phyloP scores from a whole-genome alignment of 2,329 filamentous ascomycete species.

The Neoascochyta sp. region DNA sequence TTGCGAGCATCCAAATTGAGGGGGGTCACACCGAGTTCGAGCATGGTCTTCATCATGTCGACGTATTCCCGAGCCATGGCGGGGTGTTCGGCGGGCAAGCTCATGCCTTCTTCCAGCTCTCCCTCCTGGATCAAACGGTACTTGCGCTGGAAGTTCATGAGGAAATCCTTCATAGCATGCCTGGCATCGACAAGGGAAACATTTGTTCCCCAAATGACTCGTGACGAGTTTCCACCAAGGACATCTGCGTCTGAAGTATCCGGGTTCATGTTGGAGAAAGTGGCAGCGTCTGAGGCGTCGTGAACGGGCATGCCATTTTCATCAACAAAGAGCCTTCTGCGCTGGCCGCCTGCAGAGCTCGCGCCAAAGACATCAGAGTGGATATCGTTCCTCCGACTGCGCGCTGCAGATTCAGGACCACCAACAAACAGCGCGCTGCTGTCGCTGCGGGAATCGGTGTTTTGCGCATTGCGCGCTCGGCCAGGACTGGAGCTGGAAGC shows the following conservation, averaged over 20 bases:
- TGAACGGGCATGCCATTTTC: slow-evolving; percentile 59
- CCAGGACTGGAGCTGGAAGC: slow-evolving; percentile 84
- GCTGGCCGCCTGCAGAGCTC: slow-evolving; percentile 44
- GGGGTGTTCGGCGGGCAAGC: slow-evolving; percentile 61
- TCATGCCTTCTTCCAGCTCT: slow-evolving; percentile 68
- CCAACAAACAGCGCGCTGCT: slow-evolving; percentile 84
- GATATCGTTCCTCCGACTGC: slow-evolving; percentile 77
- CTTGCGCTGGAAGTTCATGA: slow-evolving; percentile 87
- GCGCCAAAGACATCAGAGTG: slow-evolving; percentile 64
- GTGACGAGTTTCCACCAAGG: slow-evolving; percentile 75
- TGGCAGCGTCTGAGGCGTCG: slow-evolving; percentile 55
- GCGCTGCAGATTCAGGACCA: slow-evolving; percentile 53
- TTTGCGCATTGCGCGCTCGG: slow-evolving; percentile 55
- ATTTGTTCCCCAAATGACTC: slow-evolving; percentile 95
- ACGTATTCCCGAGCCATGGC: slow-evolving; percentile 79
- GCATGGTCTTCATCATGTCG: slow-evolving; percentile 84
- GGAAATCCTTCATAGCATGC: slow-evolving; percentile 82
- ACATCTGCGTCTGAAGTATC: slow-evolving; percentile 88
- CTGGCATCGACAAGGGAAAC: slow-evolving; percentile 90
- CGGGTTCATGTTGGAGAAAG: slow-evolving; percentile 68
- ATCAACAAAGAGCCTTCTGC: slow-evolving; percentile 61
- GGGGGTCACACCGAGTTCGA: slow-evolving; percentile 75
- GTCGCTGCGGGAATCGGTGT: slow-evolving; percentile 73
- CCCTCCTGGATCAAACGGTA: slow-evolving; percentile 91
- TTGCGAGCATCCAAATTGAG: slow-evolving; percentile 88